Percentiles rank a stretch among this genome's conserved stretches.
phyloP scores from a whole-genome alignment of 2,329 filamentous ascomycete species.

The Cercospora zeina region DNA sequence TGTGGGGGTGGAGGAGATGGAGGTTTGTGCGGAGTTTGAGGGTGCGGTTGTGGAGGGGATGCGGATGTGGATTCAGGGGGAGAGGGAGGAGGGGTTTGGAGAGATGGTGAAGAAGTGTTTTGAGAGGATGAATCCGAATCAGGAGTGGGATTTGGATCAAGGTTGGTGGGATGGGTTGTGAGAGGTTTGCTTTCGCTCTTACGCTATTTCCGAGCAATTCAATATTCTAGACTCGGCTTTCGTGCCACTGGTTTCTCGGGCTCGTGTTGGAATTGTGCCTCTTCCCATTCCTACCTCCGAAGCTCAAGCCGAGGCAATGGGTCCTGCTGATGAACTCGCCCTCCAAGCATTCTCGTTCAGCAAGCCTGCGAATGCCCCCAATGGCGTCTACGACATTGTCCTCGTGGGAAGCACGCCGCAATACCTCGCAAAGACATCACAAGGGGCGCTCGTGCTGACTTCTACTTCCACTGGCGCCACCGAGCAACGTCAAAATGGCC shows the following conservation, averaged over 20 bases:
- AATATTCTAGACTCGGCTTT: slow-evolving; percentile 6
- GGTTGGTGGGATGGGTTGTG: background rate
- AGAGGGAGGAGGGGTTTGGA: background rate
- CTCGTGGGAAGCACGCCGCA: slow-evolving; percentile 1
- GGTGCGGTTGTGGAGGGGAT: background rate
- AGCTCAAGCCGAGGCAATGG: slow-evolving; percentile 17
- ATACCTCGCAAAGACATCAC: slow-evolving; percentile 14
- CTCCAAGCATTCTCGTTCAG: slow-evolving; percentile 14
- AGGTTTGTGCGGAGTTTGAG: background rate
- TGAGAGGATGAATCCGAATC: background rate
- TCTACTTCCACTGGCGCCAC: slow-evolving; percentile 11
- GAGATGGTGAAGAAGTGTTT: background rate
- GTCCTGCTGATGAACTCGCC: slow-evolving; percentile 7
- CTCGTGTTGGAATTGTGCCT: slow-evolving; percentile 1
- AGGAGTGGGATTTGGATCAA: background rate
- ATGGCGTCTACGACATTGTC: slow-evolving; percentile 18
- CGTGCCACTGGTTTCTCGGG: slow-evolving; percentile 9
- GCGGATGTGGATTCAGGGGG: background rate
- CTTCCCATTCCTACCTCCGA: slow-evolving; percentile 15
- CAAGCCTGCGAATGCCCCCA: slow-evolving; percentile 3
- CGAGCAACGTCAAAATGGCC: background rate
- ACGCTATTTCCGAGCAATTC: background rate
- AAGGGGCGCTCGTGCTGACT: slow-evolving; percentile 14
- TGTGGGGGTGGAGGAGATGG: background rate
- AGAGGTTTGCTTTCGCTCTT: background rate